Percentiles rank a stretch among this genome's conserved stretches.
phyloP scores from a whole-genome alignment of 2,329 filamentous ascomycete species.

The Epicoccum sorghinum region DNA sequence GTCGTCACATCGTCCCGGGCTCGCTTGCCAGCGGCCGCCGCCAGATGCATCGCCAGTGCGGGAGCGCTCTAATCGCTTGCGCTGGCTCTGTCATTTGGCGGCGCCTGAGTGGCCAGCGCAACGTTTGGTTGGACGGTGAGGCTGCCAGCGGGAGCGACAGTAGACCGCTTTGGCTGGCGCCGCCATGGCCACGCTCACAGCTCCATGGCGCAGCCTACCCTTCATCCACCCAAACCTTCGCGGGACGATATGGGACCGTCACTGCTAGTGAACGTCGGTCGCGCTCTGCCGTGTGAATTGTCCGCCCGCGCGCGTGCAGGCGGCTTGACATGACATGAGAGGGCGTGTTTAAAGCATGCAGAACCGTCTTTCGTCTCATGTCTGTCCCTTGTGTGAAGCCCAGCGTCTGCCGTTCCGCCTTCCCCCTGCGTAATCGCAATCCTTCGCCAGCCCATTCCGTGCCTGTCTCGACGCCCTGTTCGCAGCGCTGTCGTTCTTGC shows the following conservation, averaged over 20 bases:
- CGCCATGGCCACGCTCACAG: not conserved
- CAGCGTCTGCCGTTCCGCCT: slow-evolving; percentile 27
- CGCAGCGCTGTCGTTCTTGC: slow-evolving; percentile 13
- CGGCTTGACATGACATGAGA: slow-evolving; percentile 34
- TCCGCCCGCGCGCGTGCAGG: slow-evolving; percentile 18
- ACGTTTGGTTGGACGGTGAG: slow-evolving; percentile 14
- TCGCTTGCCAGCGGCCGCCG: slow-evolving; percentile 32
- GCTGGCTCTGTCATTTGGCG: slow-evolving; percentile 17
- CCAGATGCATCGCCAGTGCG: slow-evolving; percentile 21
- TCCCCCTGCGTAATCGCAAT: slow-evolving; percentile 25
- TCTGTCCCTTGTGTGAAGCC: slow-evolving; percentile 27
- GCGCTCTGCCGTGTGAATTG: slow-evolving; percentile 15
- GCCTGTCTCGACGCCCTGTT: slow-evolving; percentile 28
- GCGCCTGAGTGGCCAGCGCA: slow-evolving; percentile 17
- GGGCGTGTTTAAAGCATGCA: slow-evolving; percentile 34
- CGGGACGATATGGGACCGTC: slow-evolving; percentile 26
- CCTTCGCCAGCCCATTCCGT: slow-evolving; percentile 30
- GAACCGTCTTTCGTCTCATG: slow-evolving; percentile 38
- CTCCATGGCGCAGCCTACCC: not conserved
- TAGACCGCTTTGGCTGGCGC: slow-evolving; percentile 36
- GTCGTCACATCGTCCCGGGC: slow-evolving; percentile 24
- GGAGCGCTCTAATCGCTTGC: slow-evolving; percentile 24
- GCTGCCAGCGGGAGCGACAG: slow-evolving; percentile 22
- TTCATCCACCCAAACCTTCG: slow-evolving; percentile 14
- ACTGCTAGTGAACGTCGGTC: slow-evolving; percentile 15